A percentile compares a stretch with the other conserved stretches of the same genome.
phyloP scores from a whole-genome alignment of 2,329 filamentous ascomycete genomes.

The Didymella keratinophila region DNA sequence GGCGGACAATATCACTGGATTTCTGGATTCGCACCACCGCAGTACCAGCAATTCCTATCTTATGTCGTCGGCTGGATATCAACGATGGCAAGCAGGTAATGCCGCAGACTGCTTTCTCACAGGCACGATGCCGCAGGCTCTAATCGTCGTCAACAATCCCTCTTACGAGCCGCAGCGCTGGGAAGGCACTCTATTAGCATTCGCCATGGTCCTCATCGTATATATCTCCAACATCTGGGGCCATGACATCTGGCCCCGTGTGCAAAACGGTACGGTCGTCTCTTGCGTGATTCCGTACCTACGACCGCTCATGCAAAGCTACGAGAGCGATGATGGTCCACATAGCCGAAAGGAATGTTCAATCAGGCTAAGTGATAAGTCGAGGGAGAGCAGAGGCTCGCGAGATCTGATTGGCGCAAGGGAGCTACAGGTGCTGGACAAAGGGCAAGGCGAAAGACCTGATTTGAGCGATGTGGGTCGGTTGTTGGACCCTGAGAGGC shows the following conservation, averaged over 20 bases:
- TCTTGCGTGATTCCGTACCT: slow-evolving; percentile 24
- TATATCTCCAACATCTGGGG: slow-evolving; percentile 55
- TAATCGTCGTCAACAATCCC: slow-evolving; percentile 49
- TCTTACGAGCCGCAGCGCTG: slow-evolving; percentile 51
- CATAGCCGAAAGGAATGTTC: background rate
- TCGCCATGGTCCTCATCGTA: slow-evolving; percentile 42
- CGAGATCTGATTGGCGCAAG: background rate
- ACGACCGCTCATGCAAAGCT: slow-evolving; percentile 22
- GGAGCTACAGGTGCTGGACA: background rate
- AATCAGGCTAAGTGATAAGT: background rate
- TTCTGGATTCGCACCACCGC: slow-evolving; percentile 49
- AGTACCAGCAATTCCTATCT: slow-evolving; percentile 50
- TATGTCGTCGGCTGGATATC: slow-evolving; percentile 56
- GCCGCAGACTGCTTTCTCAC: slow-evolving; percentile 54
- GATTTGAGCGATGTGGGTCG: background rate
- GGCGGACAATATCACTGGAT: slow-evolving; percentile 47
- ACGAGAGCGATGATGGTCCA: slow-evolving; percentile 5
- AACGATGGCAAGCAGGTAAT: slow-evolving; percentile 56
- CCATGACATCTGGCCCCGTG: slow-evolving; percentile 44
- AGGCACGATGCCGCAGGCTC: slow-evolving; percentile 52
- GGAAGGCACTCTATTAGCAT: slow-evolving; percentile 59
- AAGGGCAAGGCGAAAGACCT: slow-evolving; percentile 2
- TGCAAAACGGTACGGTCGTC: slow-evolving; percentile 14
- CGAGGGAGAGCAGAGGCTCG: background rate
- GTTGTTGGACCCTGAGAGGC: background rate